Conservation (phyloP, 192 early-diverging fungal species). For the Backusella psychrophila region DNA sequence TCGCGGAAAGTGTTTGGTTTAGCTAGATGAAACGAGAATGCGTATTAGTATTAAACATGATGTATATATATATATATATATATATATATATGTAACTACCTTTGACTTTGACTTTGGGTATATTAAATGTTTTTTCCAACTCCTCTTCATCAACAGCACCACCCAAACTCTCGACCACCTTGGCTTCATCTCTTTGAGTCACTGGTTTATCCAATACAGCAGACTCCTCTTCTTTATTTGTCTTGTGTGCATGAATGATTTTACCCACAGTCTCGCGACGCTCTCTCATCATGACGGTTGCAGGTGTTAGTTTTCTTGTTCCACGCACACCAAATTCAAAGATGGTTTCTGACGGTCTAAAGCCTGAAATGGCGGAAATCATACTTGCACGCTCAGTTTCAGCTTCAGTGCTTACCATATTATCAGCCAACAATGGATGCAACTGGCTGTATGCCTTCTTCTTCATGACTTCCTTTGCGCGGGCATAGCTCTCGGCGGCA, state of each 20-base stretch:
- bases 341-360: constrained; percentile 89
- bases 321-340: constrained; percentile 94
- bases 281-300: constrained; percentile 66
- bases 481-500: constrained; percentile 79
- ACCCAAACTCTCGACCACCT: constrained; percentile 20
- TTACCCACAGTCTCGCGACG: constrained; percentile 50
- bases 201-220: background rate
- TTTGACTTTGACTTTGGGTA: constrained; percentile 36
- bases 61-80: background rate
- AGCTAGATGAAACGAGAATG: background rate
- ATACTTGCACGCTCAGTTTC: constrained; percentile 69
- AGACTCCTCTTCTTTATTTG: constrained; percentile 9
- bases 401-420: constrained; percentile 4
- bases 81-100: too few relatives aligned
- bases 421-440: constrained; percentile 65
- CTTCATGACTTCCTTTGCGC: constrained; percentile 81
- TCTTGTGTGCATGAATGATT: constrained; percentile 34
- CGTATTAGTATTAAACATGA: background rate
- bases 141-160: constrained; percentile 33
- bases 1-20: constrained; percentile 62
- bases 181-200: constrained; percentile 1
- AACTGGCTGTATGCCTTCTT: constrained; percentile 61
- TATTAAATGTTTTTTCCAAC: constrained; percentile 28
- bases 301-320: constrained; percentile 64
- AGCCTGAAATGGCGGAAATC: constrained; percentile 72